Evolutionary conservation across 768 basidiomycete species (phyloP).

Genomic region (Mycena galericulata): DNA sequence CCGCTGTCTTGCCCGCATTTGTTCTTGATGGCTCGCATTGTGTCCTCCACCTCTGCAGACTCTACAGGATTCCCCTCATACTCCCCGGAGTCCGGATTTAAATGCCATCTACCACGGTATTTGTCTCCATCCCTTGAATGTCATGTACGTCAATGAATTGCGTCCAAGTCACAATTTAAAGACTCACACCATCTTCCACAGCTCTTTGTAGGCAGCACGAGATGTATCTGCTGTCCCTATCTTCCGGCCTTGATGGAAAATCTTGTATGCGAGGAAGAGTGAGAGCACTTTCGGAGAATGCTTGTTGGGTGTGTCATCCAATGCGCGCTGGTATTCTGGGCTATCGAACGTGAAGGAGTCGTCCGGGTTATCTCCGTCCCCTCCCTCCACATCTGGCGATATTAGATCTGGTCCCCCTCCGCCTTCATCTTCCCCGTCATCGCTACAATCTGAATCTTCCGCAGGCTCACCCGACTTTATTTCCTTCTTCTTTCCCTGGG

Average conservation of each 20-base stretch:
- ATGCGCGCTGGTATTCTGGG: background rate
- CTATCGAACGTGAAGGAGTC: background rate
- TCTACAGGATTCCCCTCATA: slow-evolving; percentile 42
- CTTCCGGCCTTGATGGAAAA: background rate
- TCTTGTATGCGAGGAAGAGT: slow-evolving; percentile 6
- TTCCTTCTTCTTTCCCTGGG: too few species aligned
- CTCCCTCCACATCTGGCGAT: background rate
- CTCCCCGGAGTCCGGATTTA: slow-evolving; percentile 15
- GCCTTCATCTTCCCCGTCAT: too few species aligned
- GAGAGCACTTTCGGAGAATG: slow-evolving; percentile 1
- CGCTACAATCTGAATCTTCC: too few species aligned
- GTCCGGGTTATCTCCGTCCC: background rate
- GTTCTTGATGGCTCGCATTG: slow-evolving; percentile 37
- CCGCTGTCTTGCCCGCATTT: slow-evolving; percentile 26
- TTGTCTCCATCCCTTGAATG: slow-evolving; percentile 33
- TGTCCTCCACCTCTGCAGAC: slow-evolving; percentile 35
- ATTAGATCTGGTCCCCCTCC: too few species aligned
- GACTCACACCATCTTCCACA: slow-evolving; percentile 2
- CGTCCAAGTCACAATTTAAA: background rate
- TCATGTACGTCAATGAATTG: background rate
- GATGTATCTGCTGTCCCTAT: slow-evolving; percentile 4
- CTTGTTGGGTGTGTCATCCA: background rate
- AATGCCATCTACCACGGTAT: slow-evolving; percentile 37
- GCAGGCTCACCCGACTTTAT: too few species aligned
- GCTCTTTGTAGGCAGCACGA: background rate